Evolutionary conservation across 2,329 filamentous ascomycete genomes (phyloP).

Genomic region (Chaetomium sp.): DNA sequence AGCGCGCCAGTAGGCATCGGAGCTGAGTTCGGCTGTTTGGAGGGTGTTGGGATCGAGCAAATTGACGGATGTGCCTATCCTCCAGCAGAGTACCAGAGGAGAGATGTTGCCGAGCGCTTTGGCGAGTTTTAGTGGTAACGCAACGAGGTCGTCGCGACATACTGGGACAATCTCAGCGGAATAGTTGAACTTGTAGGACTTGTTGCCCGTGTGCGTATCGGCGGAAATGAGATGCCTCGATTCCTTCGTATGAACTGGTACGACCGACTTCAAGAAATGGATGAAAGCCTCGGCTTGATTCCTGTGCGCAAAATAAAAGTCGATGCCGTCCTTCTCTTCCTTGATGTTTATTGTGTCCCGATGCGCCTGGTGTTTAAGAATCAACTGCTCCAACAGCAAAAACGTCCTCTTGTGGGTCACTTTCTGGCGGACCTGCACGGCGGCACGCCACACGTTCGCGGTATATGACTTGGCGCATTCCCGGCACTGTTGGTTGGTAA

Average conservation of each 20-base stretch:
- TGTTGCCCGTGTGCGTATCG: slow-evolving; percentile 84
- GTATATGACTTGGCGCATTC: slow-evolving; percentile 96
- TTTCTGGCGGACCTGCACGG: slow-evolving; percentile 93
- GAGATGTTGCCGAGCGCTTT: slow-evolving; percentile 83
- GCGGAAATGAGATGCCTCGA: slow-evolving; percentile 75
- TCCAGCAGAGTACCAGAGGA: slow-evolving; percentile 77
- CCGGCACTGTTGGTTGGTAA: slow-evolving; percentile 87
- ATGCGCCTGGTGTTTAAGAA: slow-evolving; percentile 88
- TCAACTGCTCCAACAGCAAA: slow-evolving; percentile 77
- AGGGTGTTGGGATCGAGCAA: slow-evolving; percentile 86
- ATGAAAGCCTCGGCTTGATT: slow-evolving; percentile 80
- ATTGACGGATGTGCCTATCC: slow-evolving; percentile 83
- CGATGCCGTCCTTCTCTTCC: slow-evolving; percentile 89
- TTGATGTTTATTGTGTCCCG: slow-evolving; percentile 96
- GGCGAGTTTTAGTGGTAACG: slow-evolving; percentile 80
- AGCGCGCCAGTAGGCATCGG: slow-evolving; percentile 80
- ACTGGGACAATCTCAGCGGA: slow-evolving; percentile 87
- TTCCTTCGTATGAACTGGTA: slow-evolving; percentile 52
- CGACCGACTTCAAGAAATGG: slow-evolving; percentile 71
- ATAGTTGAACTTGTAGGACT: slow-evolving; percentile 91
- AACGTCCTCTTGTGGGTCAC: slow-evolving; percentile 84
- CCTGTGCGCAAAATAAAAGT: slow-evolving; percentile 86
- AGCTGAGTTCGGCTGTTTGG: slow-evolving; percentile 79
- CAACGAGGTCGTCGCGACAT: slow-evolving; percentile 96
- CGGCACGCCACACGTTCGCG: slow-evolving; percentile 89